These are phyloP conservation scores for Hypoxylon sp. DNA, from an alignment of 2,329 filamentous ascomycete genomes.

Conservation along the genomic window DNA sequence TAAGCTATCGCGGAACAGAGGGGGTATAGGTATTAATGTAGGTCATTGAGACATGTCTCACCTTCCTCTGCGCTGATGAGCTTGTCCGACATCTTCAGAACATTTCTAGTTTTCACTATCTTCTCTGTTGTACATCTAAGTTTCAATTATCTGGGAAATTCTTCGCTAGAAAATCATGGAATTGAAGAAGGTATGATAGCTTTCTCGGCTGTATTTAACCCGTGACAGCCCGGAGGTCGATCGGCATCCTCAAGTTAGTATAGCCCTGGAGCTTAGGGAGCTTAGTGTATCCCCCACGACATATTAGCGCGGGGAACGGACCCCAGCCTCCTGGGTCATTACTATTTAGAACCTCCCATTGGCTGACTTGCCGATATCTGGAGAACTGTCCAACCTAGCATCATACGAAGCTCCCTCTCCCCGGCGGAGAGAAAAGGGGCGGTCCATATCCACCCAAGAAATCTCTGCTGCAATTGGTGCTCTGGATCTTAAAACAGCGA, in stretches of 20 bases:
- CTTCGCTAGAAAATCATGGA: conserved; percentile 12
- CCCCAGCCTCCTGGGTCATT: conserved; percentile 13
- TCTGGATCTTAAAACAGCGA: background rate
- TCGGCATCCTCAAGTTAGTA: conserved; percentile 31
- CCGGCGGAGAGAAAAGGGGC: conserved; percentile 6
- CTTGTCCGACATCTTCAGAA: conserved; percentile 52
- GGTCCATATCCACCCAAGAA: background rate
- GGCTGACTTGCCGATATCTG: conserved; percentile 25
- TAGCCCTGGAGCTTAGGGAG: conserved; percentile 16
- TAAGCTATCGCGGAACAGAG: conserved; percentile 1
- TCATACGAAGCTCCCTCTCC: background rate
- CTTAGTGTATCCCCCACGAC: conserved; percentile 13
- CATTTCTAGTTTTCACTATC: conserved; percentile 10
- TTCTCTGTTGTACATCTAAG: background rate
- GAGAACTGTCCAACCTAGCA: conserved; percentile 6
- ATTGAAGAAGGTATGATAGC: conserved; percentile 7
- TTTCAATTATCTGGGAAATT: background rate
- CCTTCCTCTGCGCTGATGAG: conserved; percentile 54
- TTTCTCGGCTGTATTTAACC: conserved; percentile 47
- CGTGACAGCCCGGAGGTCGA: conserved; percentile 31
- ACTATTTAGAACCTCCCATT: conserved; percentile 29
- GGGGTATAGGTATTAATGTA: background rate
- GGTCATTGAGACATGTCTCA: conserved; percentile 35
- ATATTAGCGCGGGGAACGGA: conserved; percentile 1
- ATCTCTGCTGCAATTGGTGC: background rate